Evolutionary conservation across 768 basidiomycete genomes (phyloP).

Genomic region (Lentinus brumalis): DNA sequence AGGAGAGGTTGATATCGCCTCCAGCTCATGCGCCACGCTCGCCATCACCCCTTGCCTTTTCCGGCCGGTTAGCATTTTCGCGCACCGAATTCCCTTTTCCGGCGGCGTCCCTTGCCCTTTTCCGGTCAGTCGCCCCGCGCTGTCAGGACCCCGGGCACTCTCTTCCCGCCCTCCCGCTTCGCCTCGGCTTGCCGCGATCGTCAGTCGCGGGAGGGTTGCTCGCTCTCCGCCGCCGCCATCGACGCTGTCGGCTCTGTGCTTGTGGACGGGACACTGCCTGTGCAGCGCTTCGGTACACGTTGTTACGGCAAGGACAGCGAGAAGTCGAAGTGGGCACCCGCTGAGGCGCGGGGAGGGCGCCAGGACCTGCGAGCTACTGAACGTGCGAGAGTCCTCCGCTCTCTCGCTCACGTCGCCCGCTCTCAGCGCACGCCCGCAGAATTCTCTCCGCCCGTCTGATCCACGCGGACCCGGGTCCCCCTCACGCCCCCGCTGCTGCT

Average conservation of each 20-base stretch:
- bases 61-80: slow-evolving; percentile 17
- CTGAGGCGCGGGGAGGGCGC: background rate
- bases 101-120: slow-evolving; percentile 7
- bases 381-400: background rate
- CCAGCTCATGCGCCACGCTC: slow-evolving; percentile 17
- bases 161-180: slow-evolving; percentile 12
- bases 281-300: slow-evolving; percentile 13
- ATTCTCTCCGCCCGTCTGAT: slow-evolving; percentile 17
- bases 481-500: slow-evolving; percentile 1
- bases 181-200: background rate
- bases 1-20: slow-evolving; percentile 14
- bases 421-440: background rate
- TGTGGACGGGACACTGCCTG: background rate
- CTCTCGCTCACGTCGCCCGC: background rate
- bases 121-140: slow-evolving; percentile 3
- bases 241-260: background rate
- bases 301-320: slow-evolving; percentile 15
- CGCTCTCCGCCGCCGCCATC: background rate
- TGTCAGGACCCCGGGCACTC: slow-evolving; percentile 8
- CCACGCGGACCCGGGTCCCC: slow-evolving; percentile 17
- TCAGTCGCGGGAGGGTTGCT: background rate
- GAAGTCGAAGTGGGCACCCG: slow-evolving; percentile 9
- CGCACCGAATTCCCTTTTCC: background rate
- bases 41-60: slow-evolving; percentile 11
- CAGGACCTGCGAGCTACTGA: background rate